A percentile compares a stretch with the other conserved stretches of the same genome.
Conservation (phyloP, 2,329 filamentous ascomycete species). For the Trichophyton benhamiae region DNA sequence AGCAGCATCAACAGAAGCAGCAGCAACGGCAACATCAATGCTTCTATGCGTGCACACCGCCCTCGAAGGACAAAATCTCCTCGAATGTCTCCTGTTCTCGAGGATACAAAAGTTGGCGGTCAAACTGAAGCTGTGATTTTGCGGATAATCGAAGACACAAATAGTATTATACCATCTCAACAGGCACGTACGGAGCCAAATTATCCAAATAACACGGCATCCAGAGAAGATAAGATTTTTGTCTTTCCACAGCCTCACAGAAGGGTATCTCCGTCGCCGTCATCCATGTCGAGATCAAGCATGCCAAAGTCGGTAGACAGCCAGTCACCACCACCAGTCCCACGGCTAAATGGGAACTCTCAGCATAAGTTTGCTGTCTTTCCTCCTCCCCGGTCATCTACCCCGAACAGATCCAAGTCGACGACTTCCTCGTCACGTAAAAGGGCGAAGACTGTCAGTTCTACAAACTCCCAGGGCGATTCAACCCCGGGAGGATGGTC, state of each 20-base stretch:
- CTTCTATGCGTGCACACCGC: constrained; percentile 24
- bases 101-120: constrained; percentile 19
- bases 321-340: background rate
- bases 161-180: constrained; percentile 19
- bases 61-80: constrained; percentile 17
- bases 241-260: background rate
- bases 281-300: background rate
- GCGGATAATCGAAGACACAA: constrained; percentile 28
- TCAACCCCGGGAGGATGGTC: background rate
- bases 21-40: constrained; percentile 14
- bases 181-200: constrained; percentile 10
- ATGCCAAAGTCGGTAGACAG: constrained; percentile 11
- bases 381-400: constrained; percentile 5
- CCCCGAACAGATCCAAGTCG: constrained; percentile 6
- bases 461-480: background rate
- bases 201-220: background rate
- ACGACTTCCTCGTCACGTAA: background rate
- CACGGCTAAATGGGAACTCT: background rate
- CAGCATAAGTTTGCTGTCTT: constrained; percentile 10
- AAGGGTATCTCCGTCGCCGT: background rate
- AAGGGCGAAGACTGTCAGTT: background rate
- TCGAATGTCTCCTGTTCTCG: constrained; percentile 19
- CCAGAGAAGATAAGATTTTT: constrained; percentile 1
- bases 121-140: constrained; percentile 28
- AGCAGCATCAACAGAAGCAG: background rate